These are phyloP conservation scores for Kalmusia sp. DNA, from an alignment of 2,329 filamentous ascomycete species.

Conservation along the genomic window DNA sequence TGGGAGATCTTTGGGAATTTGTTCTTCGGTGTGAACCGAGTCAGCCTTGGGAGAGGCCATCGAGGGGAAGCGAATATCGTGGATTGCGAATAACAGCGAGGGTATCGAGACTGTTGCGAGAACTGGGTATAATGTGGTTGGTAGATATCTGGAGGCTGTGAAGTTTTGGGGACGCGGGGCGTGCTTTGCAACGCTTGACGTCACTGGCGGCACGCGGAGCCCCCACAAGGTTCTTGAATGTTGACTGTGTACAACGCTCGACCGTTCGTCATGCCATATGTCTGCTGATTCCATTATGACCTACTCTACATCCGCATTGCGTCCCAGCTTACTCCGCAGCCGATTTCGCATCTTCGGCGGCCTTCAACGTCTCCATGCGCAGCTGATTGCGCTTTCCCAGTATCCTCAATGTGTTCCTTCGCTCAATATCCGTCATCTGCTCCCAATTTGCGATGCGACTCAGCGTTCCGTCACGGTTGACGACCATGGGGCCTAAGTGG, in stretches of 20 bases:
- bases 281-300: not conserved
- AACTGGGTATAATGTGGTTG: not conserved
- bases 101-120: not conserved
- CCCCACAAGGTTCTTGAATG: not conserved
- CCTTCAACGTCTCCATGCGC: slow-evolving; percentile 64
- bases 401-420: slow-evolving; percentile 69
- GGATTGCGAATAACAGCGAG: not conserved
- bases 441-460: slow-evolving; percentile 77
- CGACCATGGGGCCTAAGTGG: slow-evolving; percentile 74
- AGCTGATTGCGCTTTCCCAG: slow-evolving; percentile 73
- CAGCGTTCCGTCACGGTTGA: slow-evolving; percentile 75
- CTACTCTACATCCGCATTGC: not conserved
- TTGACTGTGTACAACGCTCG: not conserved
- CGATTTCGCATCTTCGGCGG: slow-evolving; percentile 22
- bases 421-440: slow-evolving; percentile 73
- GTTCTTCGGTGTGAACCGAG: not conserved
- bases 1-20: slow-evolving; percentile 31
- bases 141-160: not conserved
- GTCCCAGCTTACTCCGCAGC: not conserved
- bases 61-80: not conserved
- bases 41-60: slow-evolving; percentile 9
- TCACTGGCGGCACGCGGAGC: slow-evolving; percentile 12
- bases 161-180: not conserved
- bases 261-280: not conserved
- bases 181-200: slow-evolving; percentile 9